These are phyloP conservation scores for Starmera stellimalicola DNA, from an alignment of 1,139 yeast species.

Conservation along the genomic window DNA sequence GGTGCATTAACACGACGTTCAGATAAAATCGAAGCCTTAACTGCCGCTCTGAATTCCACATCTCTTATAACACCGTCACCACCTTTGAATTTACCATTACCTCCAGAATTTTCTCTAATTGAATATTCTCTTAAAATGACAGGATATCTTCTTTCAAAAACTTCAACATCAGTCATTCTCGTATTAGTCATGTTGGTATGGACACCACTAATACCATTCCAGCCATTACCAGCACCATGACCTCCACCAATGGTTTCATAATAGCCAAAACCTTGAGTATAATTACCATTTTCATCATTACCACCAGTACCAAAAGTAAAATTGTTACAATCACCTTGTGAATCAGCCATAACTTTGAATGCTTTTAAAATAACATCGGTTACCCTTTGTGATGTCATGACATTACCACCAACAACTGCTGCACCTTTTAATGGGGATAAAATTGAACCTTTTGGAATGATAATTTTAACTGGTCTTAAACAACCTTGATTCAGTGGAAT, in stretches of 20 bases:
- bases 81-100: slow-evolving; percentile 43
- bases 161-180: slow-evolving; percentile 60
- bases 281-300: slow-evolving; percentile 28
- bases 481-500: slow-evolving; percentile 86
- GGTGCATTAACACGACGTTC: slow-evolving; percentile 55
- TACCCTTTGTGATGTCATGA: slow-evolving; percentile 74
- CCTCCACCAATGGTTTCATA: slow-evolving; percentile 72
- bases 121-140: slow-evolving; percentile 46
- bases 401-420: slow-evolving; percentile 86
- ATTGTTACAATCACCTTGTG: slow-evolving; percentile 71
- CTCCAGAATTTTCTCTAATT: slow-evolving; percentile 47
- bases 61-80: slow-evolving; percentile 60
- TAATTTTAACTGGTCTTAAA: slow-evolving; percentile 55
- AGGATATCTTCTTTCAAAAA: slow-evolving; percentile 59
- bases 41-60: slow-evolving; percentile 45
- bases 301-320: slow-evolving; percentile 57
- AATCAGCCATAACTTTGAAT: slow-evolving; percentile 67
- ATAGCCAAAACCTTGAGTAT: slow-evolving; percentile 50
- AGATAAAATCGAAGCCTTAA: slow-evolving; percentile 49
- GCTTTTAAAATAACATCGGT: slow-evolving; percentile 74
- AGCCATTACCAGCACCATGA: slow-evolving; percentile 55
- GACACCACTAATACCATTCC: slow-evolving; percentile 57
- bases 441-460: slow-evolving; percentile 60
- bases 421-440: slow-evolving; percentile 67
- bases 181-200: slow-evolving; percentile 70